phyloP scores from a whole-genome alignment of 2,329 filamentous ascomycete genomes.

The Scortechinia acanthostroma region DNA sequence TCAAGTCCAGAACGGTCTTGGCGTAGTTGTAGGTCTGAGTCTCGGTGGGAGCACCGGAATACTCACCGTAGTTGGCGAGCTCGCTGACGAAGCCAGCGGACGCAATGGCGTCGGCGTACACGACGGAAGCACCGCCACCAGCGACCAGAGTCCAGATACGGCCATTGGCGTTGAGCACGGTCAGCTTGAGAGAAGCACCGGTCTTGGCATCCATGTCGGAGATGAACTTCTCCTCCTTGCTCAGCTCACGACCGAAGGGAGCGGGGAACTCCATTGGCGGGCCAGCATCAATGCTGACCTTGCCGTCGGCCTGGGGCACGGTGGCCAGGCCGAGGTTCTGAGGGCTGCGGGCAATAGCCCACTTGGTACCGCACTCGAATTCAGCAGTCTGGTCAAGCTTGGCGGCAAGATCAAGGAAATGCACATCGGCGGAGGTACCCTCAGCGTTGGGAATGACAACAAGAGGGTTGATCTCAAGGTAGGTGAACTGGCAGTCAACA shows the following conservation, averaged over 20 bases:
- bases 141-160: slow-evolving; percentile 97
- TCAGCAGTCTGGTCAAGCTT: slow-evolving; percentile 99
- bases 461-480: slow-evolving; percentile 98
- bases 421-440: slow-evolving; percentile 83
- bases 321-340: slow-evolving; percentile 78
- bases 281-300: slow-evolving; percentile 89
- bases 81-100: slow-evolving; percentile 91
- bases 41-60: slow-evolving; percentile 97
- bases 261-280: slow-evolving; percentile 98
- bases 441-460: slow-evolving; percentile 94
- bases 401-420: slow-evolving; percentile 97
- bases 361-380: slow-evolving; percentile 98
- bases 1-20: slow-evolving; percentile 89
- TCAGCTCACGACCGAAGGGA: slow-evolving; percentile 95
- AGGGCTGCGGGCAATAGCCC: slow-evolving; percentile 90
- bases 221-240: slow-evolving; percentile 99
- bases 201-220: slow-evolving; percentile 98
- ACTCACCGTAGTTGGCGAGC: slow-evolving; percentile 98
- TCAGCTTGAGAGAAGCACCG: slow-evolving; percentile 96
- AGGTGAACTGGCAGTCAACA: slow-evolving; percentile 99
- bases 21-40: slow-evolving; percentile 99
- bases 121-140: slow-evolving; percentile 97
- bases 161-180: slow-evolving; percentile 82
- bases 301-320: slow-evolving; percentile 53
- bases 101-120: slow-evolving; percentile 97